A percentile compares a stretch with the other conserved stretches of the same genome.
Conservation (phyloP, 176 grass and related monocot genomes). For the Pontederia crassipes region DNA sequence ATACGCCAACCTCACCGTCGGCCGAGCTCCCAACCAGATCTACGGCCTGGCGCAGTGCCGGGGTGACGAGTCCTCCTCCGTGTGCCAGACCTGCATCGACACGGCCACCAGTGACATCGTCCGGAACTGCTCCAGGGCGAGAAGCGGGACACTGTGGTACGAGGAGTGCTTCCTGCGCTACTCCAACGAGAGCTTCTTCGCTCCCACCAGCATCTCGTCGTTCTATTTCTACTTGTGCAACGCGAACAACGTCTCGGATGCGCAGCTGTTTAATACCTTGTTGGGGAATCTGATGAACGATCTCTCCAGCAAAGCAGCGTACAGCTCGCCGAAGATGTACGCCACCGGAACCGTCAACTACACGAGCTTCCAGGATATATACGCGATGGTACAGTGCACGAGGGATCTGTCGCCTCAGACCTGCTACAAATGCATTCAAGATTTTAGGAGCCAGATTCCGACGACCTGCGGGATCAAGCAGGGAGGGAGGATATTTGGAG, state of each 20-base stretch:
- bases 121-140: background rate
- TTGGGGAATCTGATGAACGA: background rate
- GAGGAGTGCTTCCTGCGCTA: slow-evolving; percentile 15
- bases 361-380: background rate
- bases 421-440: too few species aligned
- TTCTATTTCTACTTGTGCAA: background rate
- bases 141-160: slow-evolving; percentile 9
- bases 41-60: slow-evolving; percentile 21
- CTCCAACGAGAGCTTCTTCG: slow-evolving; percentile 10
- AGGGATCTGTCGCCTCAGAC: slow-evolving; percentile 2
- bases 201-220: background rate
- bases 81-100: slow-evolving; percentile 9
- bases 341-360: background rate
- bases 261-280: background rate
- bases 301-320: background rate
- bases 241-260: background rate
- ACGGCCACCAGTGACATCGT: background rate
- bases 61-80: background rate
- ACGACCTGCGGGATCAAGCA: too few species aligned
- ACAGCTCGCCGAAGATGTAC: background rate
- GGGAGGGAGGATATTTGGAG: too few species aligned
- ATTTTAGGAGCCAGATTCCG: too few species aligned
- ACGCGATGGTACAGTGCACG: slow-evolving; percentile 17
- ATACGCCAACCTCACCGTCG: slow-evolving; percentile 6
- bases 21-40: background rate